phyloP scores from a whole-genome alignment of 2,329 filamentous ascomycete genomes.

The Chaetomium strumarium region DNA sequence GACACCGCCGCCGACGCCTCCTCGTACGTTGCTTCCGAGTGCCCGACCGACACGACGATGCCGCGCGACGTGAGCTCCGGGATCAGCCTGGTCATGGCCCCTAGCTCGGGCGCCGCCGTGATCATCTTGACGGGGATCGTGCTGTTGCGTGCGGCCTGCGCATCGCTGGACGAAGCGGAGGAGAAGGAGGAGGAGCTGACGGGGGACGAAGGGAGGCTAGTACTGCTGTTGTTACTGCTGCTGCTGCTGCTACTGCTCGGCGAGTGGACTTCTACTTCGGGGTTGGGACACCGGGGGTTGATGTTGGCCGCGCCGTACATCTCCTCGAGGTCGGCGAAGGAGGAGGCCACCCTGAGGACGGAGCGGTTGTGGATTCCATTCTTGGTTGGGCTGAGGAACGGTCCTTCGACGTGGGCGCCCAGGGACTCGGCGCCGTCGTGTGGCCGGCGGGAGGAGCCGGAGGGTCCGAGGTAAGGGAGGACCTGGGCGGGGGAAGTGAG shows the following conservation, averaged over 20 bases:
- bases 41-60: conserved; percentile 76
- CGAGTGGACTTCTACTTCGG: too few species aligned
- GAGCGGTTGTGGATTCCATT: conserved; percentile 79
- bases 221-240: too few species aligned
- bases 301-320: conserved; percentile 73
- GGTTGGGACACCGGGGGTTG: conserved; percentile 23
- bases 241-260: too few species aligned
- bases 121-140: conserved; percentile 64
- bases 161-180: background rate
- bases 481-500: conserved; percentile 37
- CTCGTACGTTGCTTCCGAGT: conserved; percentile 83
- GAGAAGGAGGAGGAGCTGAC: background rate
- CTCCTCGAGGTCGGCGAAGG: conserved; percentile 58
- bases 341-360: conserved; percentile 60
- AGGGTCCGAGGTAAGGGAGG: conserved; percentile 72
- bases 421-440: conserved; percentile 76
- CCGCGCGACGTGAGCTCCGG: conserved; percentile 56
- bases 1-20: conserved; percentile 65
- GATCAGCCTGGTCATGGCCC: conserved; percentile 63
- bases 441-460: conserved; percentile 52
- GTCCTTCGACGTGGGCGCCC: conserved; percentile 86
- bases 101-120: conserved; percentile 78
- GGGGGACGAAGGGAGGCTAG: conserved; percentile 19
- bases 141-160: conserved; percentile 14
- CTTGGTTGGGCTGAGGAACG: conserved; percentile 75